Evolutionary conservation across 495 filamentous ascomycete genomes (phyloP), one percentile per base, ranked within the genome.

Genomic region (Lindgomyces ingoldianus): DNA sequence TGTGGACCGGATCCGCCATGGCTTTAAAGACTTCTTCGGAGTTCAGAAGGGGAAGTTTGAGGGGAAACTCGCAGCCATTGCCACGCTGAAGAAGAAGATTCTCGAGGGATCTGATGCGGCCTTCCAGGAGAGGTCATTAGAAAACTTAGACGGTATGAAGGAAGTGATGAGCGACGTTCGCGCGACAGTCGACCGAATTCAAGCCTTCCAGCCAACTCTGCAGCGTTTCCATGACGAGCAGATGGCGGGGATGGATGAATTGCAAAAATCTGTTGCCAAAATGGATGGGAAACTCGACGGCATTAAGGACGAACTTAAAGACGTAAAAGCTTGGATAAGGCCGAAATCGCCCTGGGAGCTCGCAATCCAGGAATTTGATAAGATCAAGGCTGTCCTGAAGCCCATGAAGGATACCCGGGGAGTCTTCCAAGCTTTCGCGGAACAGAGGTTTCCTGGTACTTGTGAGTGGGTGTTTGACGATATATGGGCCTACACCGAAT

Each of bases 1-100:
- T 22, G 30, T 63, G n/a, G 60, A 29, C 14, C 42, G 39, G 22
- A 21, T 63, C 29, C 41, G 51, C 14, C 60, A 63, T 56, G 60
- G 49, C 0, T 48, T 63, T 8, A 54, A 63, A 47, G 60, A 63
- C 26, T 45, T 63, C 22, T 55, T 63, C n/a, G 60, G 60, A 9
- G 50, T 33, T 1, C 30, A 30, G 11, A 29, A 27, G 29, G 26
- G 19, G 16, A 63, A 55, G 14, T 63, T 63, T 25, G 26, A 56
- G 11, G 33, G 19, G 6, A 63, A 56, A 30, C 24, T 63, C 29
- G 60, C 55, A 11, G 22, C 49, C 18, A 56, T 63, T 0, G 41
- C 33, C 33, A 14, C 33, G 6, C 33, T 39, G 33, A 39, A 39
- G 33, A 39, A 39, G 33, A 39, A 39, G 14, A 39, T 39, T 14